phyloP scores from a whole-genome alignment of 352 stramenopile genomes.

The Phytopythium chamaehyphon region DNA sequence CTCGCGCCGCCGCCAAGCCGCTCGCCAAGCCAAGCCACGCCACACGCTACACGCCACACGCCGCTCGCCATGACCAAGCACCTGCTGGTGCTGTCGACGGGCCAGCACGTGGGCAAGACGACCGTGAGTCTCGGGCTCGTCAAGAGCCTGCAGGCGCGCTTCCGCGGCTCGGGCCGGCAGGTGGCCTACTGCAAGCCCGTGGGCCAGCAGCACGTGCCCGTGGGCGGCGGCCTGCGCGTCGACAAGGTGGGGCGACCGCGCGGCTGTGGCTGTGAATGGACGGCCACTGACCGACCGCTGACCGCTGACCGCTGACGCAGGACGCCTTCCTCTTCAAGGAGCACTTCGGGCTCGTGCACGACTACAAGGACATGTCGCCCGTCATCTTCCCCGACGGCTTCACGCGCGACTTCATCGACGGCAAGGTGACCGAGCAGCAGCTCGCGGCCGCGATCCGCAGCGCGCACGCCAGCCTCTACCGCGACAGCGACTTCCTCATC shows the following conservation, averaged over 20 bases:
- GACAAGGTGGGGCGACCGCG: constrained; percentile 55
- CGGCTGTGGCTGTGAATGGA: background rate
- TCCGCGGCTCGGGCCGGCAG: constrained; percentile 55
- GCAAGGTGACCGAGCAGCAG: constrained; percentile 86
- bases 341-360: constrained; percentile 94
- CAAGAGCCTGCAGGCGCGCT: constrained; percentile 91
- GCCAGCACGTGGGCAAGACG: constrained; percentile 98
- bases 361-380: constrained; percentile 97
- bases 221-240: constrained; percentile 81
- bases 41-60: too few species aligned
- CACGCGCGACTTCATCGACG: constrained; percentile 96
- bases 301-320: constrained; percentile 16
- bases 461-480: constrained; percentile 78
- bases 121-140: constrained; percentile 94
- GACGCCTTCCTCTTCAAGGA: constrained; percentile 95
- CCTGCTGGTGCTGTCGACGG: constrained; percentile 85
- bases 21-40: too few species aligned
- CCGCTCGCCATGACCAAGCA: constrained; percentile 71
- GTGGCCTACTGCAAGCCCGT: constrained; percentile 96
- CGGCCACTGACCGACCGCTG: background rate
- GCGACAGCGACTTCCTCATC: constrained; percentile 91
- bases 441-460: constrained; percentile 75
- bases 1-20: background rate
- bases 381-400: constrained; percentile 97
- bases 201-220: constrained; percentile 91